Base-by-base conservation (phyloP, 352 stramenopile genomes). In the Globisporangium abappressorium region DNA sequence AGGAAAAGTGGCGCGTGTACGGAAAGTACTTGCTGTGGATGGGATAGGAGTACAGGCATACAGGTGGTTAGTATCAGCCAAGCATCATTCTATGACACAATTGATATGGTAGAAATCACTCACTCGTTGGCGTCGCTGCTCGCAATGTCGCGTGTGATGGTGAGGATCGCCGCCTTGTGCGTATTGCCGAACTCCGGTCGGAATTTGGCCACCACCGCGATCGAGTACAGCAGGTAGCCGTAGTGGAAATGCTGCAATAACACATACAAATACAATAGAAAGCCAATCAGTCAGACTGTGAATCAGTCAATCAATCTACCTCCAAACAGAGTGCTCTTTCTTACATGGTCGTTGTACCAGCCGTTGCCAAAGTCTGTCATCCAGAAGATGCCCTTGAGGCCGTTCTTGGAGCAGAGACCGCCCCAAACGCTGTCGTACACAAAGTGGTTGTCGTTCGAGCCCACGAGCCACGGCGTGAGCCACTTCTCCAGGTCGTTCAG, bases 221-320 rank as follows among this genome's bases (percentile, higher is more conserved):
- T 76, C 26, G 91, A 80, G 70, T 95, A 96, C 58, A 96, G 71
- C 46, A 98, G 85, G 70, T 98, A 98, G 60, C 95, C 97, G 68
- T 98, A 99, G 74, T 99, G 96, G 72, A 98, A 99, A 78, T 99
- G 97, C 82, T 99, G 70, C 26, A 65, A 22, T 62, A 41, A 72
- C 12, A 59, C 3, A 38, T 2, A 43, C 34, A 22, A 49, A 51
- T 8, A 5, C 5, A n/a, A 24, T 51, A 24, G 15, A 51, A 12
- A n/a, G 12, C 3, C 43, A 51, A 12, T n/a, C 61, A 56, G 28
- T 18, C 55, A 58, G n/a, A 15, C 22, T 43, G 3, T 41, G n/a
- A 24, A 6, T 11, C 14, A 26, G 24, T 26, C 24, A 26, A 26
- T 26, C 24, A 26, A 26, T 49, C 4, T 26, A 38, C 22, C 5